Conservation (phyloP, 2,329 filamentous ascomycete genomes). For the Plenodomus tracheiphilus region DNA sequence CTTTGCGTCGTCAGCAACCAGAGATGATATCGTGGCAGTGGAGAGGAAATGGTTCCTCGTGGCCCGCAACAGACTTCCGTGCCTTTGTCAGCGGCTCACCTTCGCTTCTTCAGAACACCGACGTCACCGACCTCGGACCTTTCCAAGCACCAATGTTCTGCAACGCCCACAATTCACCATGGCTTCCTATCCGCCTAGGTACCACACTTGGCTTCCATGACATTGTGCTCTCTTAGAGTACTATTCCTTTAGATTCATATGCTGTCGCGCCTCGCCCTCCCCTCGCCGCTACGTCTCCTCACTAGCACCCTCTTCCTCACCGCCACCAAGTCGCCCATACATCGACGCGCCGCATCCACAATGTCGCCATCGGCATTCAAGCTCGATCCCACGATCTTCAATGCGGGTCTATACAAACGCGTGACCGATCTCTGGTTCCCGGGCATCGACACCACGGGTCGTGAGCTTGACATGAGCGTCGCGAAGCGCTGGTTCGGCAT, state of each 20-base stretch:
- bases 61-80: background rate
- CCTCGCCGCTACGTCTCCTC: slow-evolving; percentile 6
- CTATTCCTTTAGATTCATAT: too few species aligned
- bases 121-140: background rate
- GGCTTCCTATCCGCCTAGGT: too few species aligned
- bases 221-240: too few species aligned
- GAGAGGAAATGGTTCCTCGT: background rate
- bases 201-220: background rate
- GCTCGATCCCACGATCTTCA: slow-evolving; percentile 48
- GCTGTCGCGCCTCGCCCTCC: slow-evolving; percentile 6
- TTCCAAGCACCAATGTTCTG: background rate
- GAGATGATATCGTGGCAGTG: too few species aligned
- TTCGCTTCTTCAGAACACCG: too few species aligned
- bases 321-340: background rate
- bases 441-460: slow-evolving; percentile 32
- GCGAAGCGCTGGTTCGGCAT: slow-evolving; percentile 44
- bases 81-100: background rate
- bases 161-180: background rate
- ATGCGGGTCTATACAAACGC: slow-evolving; percentile 41
- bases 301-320: slow-evolving; percentile 7
- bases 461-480: slow-evolving; percentile 22
- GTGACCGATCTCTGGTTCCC: slow-evolving; percentile 47
- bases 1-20: too few species aligned
- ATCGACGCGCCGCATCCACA: slow-evolving; percentile 9
- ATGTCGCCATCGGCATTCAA: slow-evolving; percentile 35